These are phyloP conservation scores for Fusarium sp. DNA, from an alignment of 2,329 filamentous ascomycete species.

Conservation along the genomic window DNA sequence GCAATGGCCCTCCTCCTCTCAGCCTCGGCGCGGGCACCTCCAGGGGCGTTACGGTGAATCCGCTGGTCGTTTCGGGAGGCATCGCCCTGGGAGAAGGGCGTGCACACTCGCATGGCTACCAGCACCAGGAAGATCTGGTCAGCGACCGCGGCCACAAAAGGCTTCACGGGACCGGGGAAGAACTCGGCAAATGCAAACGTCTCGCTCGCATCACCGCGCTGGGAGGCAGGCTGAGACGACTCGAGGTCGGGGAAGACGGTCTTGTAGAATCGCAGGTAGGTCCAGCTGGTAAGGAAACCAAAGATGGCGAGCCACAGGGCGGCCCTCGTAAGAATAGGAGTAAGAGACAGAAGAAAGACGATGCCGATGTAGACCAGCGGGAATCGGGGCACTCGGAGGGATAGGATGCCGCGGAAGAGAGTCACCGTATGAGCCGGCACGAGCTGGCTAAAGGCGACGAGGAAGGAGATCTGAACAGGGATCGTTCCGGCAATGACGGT, in stretches of 20 bases:
- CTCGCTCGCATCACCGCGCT: constrained; percentile 93
- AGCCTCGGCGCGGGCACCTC: constrained; percentile 87
- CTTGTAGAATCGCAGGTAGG: constrained; percentile 96
- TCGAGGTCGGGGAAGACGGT: constrained; percentile 76
- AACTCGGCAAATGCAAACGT: constrained; percentile 97
- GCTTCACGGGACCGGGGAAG: constrained; percentile 88
- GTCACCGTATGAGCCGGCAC: constrained; percentile 97
- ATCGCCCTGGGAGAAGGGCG: constrained; percentile 85
- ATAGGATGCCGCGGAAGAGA: constrained; percentile 87
- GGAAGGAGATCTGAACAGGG: constrained; percentile 90
- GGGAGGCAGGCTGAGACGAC: constrained; percentile 67
- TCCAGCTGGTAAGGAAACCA: constrained; percentile 91
- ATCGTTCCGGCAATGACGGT: constrained; percentile 90
- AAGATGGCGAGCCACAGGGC: constrained; percentile 83
- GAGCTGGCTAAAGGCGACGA: constrained; percentile 97
- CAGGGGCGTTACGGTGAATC: constrained; percentile 67
- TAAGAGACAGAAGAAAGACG: constrained; percentile 73
- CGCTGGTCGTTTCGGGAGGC: constrained; percentile 75
- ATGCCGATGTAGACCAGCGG: constrained; percentile 80
- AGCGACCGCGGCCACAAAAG: constrained; percentile 78
- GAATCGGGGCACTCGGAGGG: constrained; percentile 83
- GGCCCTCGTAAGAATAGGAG: constrained; percentile 73
- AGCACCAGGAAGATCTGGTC: constrained; percentile 76
- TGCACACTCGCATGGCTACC: constrained; percentile 81
- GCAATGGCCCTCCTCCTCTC: constrained; percentile 90